Conservation (phyloP, 352 stramenopile species). For the Pythium plurisporium region DNA sequence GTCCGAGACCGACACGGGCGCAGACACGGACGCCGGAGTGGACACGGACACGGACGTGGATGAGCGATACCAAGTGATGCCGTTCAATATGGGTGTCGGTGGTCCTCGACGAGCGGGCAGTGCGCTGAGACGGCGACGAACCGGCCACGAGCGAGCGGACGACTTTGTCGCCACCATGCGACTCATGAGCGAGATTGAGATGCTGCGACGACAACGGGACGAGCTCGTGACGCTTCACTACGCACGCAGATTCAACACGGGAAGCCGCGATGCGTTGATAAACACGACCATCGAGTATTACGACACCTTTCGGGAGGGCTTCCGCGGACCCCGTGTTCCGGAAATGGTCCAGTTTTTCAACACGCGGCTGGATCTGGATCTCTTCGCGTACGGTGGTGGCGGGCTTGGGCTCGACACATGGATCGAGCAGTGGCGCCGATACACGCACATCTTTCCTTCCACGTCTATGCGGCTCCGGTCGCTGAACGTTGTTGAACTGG, state of each 20-base stretch:
- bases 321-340: not conserved
- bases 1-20: not conserved
- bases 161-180: conserved; percentile 2
- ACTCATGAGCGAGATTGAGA: conserved; percentile 9
- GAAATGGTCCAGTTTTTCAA: conserved; percentile 11
- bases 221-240: conserved; percentile 16
- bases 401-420: conserved; percentile 1
- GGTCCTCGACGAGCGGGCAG: not conserved
- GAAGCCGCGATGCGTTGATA: not conserved
- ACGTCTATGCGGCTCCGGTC: not conserved
- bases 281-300: conserved; percentile 14
- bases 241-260: conserved; percentile 1
- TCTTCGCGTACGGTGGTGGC: conserved; percentile 6
- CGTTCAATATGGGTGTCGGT: no score
- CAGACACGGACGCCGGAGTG: not conserved
- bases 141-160: not conserved
- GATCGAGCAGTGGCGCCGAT: conserved; percentile 15
- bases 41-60: not conserved
- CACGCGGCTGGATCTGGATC: not conserved
- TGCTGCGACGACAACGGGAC: conserved; percentile 7
- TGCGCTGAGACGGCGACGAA: not conserved
- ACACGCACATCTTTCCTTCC: conserved; percentile 8
- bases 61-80: not conserved
- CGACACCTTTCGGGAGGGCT: conserved; percentile 7
- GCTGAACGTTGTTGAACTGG: not conserved